Conservation (phyloP, 495 filamentous ascomycete genomes). For the Penicillium lividum region DNA sequence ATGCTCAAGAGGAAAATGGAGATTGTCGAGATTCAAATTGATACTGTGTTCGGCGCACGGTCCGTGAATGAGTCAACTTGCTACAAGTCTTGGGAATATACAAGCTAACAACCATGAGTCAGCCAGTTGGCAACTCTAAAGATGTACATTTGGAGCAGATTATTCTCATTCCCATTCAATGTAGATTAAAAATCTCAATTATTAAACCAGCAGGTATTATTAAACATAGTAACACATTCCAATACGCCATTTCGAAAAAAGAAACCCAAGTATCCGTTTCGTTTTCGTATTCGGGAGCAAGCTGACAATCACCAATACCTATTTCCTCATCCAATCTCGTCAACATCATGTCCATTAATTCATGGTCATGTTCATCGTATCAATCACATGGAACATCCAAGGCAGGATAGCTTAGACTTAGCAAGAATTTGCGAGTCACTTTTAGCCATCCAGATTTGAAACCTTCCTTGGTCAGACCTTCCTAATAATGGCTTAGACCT, state of each 20-base stretch:
- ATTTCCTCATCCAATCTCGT: not conserved
- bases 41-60: constrained; percentile 7
- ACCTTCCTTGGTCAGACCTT: not conserved
- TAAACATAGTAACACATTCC: constrained; percentile 21
- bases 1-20: not conserved
- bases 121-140: not conserved
- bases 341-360: not conserved
- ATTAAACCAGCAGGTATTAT: constrained; percentile 22
- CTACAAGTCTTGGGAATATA: not conserved
- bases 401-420: not conserved
- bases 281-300: not conserved
- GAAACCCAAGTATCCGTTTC: not conserved
- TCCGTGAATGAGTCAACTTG: constrained; percentile 12
- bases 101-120: not conserved
- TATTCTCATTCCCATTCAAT: too few species aligned
- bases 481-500: constrained; percentile 52
- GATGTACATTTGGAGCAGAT: too few species aligned
- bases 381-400: not conserved
- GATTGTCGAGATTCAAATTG: not conserved
- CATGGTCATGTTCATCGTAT: constrained; percentile 5
- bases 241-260: constrained; percentile 1
- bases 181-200: not conserved
- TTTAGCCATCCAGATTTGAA: not conserved
- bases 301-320: not conserved
- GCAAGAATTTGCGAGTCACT: not conserved